phyloP scores from a whole-genome alignment of 192 early-diverging fungal genomes.

The Chytriomyces sp. region DNA sequence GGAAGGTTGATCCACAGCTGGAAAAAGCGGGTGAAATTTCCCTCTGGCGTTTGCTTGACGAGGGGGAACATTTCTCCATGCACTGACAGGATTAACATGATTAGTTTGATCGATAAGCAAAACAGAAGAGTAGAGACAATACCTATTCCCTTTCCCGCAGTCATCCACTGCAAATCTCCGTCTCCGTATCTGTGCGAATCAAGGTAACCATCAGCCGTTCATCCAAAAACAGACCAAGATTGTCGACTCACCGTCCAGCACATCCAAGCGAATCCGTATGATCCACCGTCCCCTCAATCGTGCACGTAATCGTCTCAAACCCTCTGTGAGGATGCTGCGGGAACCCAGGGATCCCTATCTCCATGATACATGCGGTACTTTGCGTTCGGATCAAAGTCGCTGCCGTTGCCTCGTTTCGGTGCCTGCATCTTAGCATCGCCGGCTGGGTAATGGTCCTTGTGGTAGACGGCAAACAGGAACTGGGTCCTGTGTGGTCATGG shows the following conservation, averaged over 20 bases:
- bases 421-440: conserved; percentile 32
- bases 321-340: conserved; percentile 58
- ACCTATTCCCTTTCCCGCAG: conserved; percentile 53
- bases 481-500: conserved; percentile 17
- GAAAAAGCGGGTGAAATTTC: conserved; percentile 46
- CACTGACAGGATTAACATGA: conserved; percentile 15
- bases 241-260: conserved; percentile 14
- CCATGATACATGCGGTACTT: conserved; percentile 36
- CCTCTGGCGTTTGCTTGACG: conserved; percentile 47
- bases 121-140: neutral
- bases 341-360: conserved; percentile 30
- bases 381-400: neutral
- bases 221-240: no score
- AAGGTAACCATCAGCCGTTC: no score
- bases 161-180: conserved; percentile 62
- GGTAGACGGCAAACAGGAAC: conserved; percentile 36
- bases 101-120: no score
- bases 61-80: conserved; percentile 53
- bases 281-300: conserved; percentile 52
- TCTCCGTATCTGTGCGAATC: conserved; percentile 37
- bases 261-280: conserved; percentile 55
- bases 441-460: conserved; percentile 40
- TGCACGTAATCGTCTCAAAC: conserved; percentile 57
- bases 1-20: conserved; percentile 71
- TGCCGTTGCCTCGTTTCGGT: conserved; percentile 17